phyloP scores from a whole-genome alignment of 768 basidiomycete species.

The Kwoniella botswanensis region DNA sequence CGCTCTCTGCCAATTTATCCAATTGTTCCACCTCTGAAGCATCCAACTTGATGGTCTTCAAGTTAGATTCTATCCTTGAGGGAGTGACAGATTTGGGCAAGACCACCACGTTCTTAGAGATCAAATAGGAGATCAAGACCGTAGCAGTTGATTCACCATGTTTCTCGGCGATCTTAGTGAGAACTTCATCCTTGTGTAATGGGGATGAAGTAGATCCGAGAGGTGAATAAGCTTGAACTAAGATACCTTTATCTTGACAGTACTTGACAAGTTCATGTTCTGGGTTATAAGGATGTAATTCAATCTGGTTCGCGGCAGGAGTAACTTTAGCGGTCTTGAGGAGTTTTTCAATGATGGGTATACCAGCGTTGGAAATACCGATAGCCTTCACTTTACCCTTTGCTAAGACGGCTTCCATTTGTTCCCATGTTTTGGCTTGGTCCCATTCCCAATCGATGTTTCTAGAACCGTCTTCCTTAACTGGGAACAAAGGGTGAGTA shows the following conservation, averaged over 20 bases:
- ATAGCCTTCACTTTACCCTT: slow-evolving; percentile 58
- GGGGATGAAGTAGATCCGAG: slow-evolving; percentile 59
- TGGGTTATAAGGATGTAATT: slow-evolving; percentile 73
- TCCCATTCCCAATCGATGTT: slow-evolving; percentile 30
- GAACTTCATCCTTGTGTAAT: slow-evolving; percentile 44
- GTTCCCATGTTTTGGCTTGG: slow-evolving; percentile 23
- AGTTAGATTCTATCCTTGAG: slow-evolving; percentile 46
- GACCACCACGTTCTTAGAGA: slow-evolving; percentile 50
- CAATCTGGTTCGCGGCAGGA: slow-evolving; percentile 70
- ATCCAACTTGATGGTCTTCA: slow-evolving; percentile 48
- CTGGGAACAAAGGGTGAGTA: slow-evolving; percentile 12
- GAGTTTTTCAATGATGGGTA: slow-evolving; percentile 71
- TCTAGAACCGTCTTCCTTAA: slow-evolving; percentile 24
- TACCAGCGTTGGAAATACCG: slow-evolving; percentile 74
- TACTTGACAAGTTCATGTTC: slow-evolving; percentile 67
- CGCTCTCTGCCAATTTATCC: slow-evolving; percentile 41
- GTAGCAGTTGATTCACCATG: slow-evolving; percentile 48
- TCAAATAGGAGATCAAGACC: slow-evolving; percentile 50
- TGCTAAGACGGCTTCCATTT: slow-evolving; percentile 68
- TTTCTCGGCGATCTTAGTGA: slow-evolving; percentile 51
- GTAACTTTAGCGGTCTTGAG: slow-evolving; percentile 69
- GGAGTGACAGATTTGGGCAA: slow-evolving; percentile 57
- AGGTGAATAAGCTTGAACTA: slow-evolving; percentile 70
- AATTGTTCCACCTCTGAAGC: slow-evolving; percentile 47
- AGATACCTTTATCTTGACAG: slow-evolving; percentile 67